Evolutionary conservation across 176 grass and related monocot species (phyloP).

Genomic region (Canna indica): DNA sequence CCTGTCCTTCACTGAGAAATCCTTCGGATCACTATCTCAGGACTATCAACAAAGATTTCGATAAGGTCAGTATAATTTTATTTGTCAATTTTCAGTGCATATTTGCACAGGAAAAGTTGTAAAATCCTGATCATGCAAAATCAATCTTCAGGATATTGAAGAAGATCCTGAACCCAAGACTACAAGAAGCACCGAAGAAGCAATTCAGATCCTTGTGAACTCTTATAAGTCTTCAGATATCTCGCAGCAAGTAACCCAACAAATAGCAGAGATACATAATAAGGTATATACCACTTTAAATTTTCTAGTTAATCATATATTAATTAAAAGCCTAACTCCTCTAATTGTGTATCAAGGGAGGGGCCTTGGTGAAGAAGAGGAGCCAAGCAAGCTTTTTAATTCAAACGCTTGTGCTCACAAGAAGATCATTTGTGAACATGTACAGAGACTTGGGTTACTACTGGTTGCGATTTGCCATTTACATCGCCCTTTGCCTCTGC

Average conservation of each 20-base stretch:
- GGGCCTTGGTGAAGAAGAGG: slow-evolving; percentile 7
- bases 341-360: slow-evolving; percentile 6
- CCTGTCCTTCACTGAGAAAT: slow-evolving; percentile 48
- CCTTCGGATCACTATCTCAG: slow-evolving; percentile 57
- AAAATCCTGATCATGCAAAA: too few species aligned
- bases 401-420: slow-evolving; percentile 30
- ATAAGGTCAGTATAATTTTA: slow-evolving; percentile 18
- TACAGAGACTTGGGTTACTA: slow-evolving; percentile 47
- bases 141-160: neutral
- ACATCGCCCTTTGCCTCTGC: slow-evolving; percentile 28
- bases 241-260: neutral
- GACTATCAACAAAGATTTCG: slow-evolving; percentile 69
- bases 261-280: neutral
- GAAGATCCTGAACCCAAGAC: neutral
- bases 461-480: slow-evolving; percentile 43
- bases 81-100: neutral
- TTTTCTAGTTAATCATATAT: neutral
- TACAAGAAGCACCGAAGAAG: neutral
- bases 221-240: neutral
- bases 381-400: slow-evolving; percentile 26
- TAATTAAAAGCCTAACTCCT: neutral
- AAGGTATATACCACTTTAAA: too few species aligned
- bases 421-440: slow-evolving; percentile 45
- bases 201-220: neutral
- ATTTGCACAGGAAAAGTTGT: too few species aligned